Evolutionary conservation across 805 yeast species (phyloP), one percentile per base, ranked within the genome.

Genomic region (Saturnispora ahearnii): DNA sequence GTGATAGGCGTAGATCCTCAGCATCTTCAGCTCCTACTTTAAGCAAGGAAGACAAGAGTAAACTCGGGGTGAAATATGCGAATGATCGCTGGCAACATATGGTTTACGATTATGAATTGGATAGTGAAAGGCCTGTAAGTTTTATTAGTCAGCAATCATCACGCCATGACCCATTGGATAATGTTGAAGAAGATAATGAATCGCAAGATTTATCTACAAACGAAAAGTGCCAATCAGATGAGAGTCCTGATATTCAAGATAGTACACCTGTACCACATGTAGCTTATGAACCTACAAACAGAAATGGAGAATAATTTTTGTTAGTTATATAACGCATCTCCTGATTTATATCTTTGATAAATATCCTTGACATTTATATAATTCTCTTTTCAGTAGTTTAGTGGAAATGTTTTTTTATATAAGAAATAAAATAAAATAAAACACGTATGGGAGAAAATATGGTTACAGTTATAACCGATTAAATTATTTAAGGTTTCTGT

Each of bases 121-220:
- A 51, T 46, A 48, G 55, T 43, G 57, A 54, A 34, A 42, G 48
- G 31, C 57, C 57, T 15, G 57, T 54, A 2, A 54, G 57, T 46
- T 54, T 49, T 44, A 54, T 54, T 3, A 54, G 57, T 41, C 51
- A 46, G 8, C 33, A 30, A 21, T 46, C 51, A 3, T 47, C 50
- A 5, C 9, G 26, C 3, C 41, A 10, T n/a, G 50, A 40, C 5
- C 50, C 50, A 12, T 15, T 47, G 22, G 36, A 44, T 8, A 29
- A 47, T 34, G 50, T 47, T 28, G 45, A 40, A 26, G 50, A 47
- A 33, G 50, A 41, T 13, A 11, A 36, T 21, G 28, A 29, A 18
- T 36, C 40, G 7, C 21, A 33, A 41, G 26, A 18, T 28, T 21
- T 30, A 6, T 30, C 38, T 13, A 26, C 33, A 5, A 33, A 47